Evolutionary conservation across 2,329 filamentous ascomycete genomes (phyloP).

Genomic region (Didymella lethalis): DNA sequence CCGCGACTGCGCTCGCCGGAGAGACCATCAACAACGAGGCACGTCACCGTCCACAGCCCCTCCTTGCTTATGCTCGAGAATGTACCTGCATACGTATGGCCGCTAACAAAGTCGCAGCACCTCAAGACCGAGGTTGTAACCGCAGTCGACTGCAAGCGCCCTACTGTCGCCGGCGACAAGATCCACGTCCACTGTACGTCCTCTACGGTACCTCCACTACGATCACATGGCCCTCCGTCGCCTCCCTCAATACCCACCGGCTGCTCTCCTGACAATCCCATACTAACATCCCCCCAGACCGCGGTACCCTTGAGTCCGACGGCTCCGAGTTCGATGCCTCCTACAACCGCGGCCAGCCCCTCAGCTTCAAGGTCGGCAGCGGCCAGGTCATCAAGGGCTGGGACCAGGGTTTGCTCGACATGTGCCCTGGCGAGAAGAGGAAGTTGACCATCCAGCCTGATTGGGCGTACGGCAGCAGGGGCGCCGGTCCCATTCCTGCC

Average conservation of each 20-base stretch:
- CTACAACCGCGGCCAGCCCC: constrained; percentile 80
- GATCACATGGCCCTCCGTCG: neutral
- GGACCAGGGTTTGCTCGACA: constrained; percentile 90
- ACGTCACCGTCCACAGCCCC: constrained; percentile 3
- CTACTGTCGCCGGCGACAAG: constrained; percentile 73
- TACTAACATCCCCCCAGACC: constrained; percentile 61
- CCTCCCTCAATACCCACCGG: neutral
- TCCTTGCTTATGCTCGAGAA: neutral
- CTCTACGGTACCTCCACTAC: neutral
- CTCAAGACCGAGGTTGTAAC: constrained; percentile 81
- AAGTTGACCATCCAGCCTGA: constrained; percentile 90
- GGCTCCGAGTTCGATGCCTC: constrained; percentile 64
- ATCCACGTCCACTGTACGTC: constrained; percentile 73
- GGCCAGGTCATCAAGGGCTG: constrained; percentile 96
- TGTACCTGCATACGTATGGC: constrained; percentile 8
- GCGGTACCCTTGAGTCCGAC: constrained; percentile 75
- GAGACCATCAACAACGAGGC: constrained; percentile 47
- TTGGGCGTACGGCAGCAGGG: constrained; percentile 80
- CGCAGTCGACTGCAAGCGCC: constrained; percentile 79
- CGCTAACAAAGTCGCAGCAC: constrained; percentile 53
- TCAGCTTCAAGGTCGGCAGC: constrained; percentile 80
- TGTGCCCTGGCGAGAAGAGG: constrained; percentile 96
- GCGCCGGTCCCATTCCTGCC: constrained; percentile 84
- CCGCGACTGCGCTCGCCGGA: constrained; percentile 55
- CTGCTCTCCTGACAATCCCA: neutral